Evolutionary conservation across 1,284 basidiomycete species (phyloP).

Genomic region (Tremellales sp.): DNA sequence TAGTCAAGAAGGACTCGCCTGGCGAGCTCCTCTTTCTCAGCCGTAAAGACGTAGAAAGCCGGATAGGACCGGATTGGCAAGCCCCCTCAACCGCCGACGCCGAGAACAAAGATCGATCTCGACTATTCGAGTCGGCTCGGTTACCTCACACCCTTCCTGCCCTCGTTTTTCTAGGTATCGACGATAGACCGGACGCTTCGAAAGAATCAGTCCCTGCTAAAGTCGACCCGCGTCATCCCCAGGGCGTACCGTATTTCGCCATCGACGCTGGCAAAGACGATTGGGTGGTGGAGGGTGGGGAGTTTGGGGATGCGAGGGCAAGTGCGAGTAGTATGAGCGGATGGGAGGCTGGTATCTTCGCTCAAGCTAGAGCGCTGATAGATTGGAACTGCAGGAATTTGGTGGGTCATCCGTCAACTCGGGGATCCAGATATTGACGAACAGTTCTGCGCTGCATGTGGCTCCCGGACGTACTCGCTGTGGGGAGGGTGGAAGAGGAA

Average conservation of each 20-base stretch:
- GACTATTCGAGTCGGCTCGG: constrained; percentile 61
- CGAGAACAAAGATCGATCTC: constrained; percentile 37
- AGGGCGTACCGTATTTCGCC: constrained; percentile 73
- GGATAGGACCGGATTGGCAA: constrained; percentile 50
- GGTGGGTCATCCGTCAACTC: constrained; percentile 46
- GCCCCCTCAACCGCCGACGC: constrained; percentile 35
- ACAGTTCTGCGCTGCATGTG: constrained; percentile 85
- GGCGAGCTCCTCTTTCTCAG: constrained; percentile 53
- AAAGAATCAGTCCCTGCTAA: constrained; percentile 55
- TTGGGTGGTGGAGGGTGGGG: constrained; percentile 44
- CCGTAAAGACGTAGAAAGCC: constrained; percentile 64
- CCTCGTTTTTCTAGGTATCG: constrained; percentile 71
- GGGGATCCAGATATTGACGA: not conserved
- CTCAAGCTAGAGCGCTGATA: constrained; percentile 69
- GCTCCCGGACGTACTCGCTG: constrained; percentile 72
- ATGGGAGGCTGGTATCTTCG: constrained; percentile 66
- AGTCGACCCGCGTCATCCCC: constrained; percentile 58
- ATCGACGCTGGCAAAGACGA: constrained; percentile 63
- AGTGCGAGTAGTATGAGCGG: constrained; percentile 52
- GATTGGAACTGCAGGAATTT: constrained; percentile 88
- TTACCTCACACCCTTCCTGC: constrained; percentile 53
- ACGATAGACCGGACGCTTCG: constrained; percentile 55
- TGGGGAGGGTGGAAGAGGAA: constrained; percentile 96
- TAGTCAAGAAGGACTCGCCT: constrained; percentile 48
- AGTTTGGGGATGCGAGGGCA: constrained; percentile 66